These are phyloP conservation scores for Suillus subluteus DNA, from an alignment of 768 basidiomycete species.

Conservation along the genomic window DNA sequence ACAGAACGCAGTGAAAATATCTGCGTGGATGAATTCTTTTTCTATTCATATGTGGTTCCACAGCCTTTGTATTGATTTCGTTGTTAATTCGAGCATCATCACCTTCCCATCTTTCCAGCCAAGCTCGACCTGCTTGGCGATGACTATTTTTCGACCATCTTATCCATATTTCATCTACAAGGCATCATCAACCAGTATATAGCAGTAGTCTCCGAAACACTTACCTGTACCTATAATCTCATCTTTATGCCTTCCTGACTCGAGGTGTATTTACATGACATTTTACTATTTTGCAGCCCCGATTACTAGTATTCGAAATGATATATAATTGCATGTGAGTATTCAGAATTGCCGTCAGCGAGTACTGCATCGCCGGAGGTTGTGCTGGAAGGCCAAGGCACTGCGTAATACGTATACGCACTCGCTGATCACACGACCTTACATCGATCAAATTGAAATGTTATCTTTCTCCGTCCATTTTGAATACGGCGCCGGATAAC, in stretches of 20 bases:
- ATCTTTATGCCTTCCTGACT: not conserved
- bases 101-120: not conserved
- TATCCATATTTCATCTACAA: not conserved
- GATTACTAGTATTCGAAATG: not conserved
- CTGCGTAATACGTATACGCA: too few species aligned
- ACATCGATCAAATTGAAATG: too few species aligned
- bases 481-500: too few species aligned
- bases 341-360: too few species aligned
- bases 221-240: not conserved
- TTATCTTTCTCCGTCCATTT: too few species aligned
- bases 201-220: not conserved
- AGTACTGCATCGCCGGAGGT: too few species aligned
- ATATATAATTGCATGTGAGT: not conserved
- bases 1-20: constrained; percentile 23
- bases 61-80: not conserved
- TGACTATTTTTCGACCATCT: not conserved
- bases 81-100: not conserved
- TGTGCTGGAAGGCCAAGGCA: too few species aligned
- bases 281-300: not conserved
- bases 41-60: constrained; percentile 1
- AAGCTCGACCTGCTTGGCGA: not conserved
- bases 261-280: not conserved
- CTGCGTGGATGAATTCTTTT: not conserved
- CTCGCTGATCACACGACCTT: too few species aligned
- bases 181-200: not conserved